Percentiles rank a stretch among this genome's conserved stretches.
Conservation (phyloP, 2,329 filamentous ascomycete genomes). For the Fusarium armeniacum region DNA sequence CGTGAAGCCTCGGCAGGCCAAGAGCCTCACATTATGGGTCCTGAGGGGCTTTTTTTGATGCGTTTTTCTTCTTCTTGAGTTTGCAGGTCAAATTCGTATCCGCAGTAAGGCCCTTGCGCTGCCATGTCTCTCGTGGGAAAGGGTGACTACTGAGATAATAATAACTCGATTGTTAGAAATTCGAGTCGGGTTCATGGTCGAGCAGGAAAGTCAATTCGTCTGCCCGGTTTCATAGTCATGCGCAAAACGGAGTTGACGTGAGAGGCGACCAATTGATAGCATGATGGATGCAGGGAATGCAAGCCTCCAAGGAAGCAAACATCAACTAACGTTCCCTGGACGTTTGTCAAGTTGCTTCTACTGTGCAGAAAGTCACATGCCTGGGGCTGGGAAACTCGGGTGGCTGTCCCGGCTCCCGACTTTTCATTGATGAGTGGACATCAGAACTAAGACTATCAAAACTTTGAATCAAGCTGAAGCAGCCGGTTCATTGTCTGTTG, state of each 20-base stretch:
- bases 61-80: conserved; percentile 12
- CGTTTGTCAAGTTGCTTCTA: conserved; percentile 18
- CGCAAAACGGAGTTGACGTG: conserved; percentile 35
- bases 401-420: conserved; percentile 44
- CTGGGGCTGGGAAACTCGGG: conserved; percentile 26
- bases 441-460: conserved; percentile 33
- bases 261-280: conserved; percentile 32
- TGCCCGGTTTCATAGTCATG: conserved; percentile 25
- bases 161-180: conserved; percentile 8
- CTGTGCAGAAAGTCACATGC: conserved; percentile 37
- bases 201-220: conserved; percentile 31
- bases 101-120: conserved; percentile 25
- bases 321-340: conserved; percentile 14
- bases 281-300: conserved; percentile 25
- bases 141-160: conserved; percentile 4
- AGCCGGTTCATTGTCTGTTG: conserved; percentile 26
- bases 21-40: conserved; percentile 7
- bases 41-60: conserved; percentile 7
- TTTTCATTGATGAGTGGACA: conserved; percentile 34
- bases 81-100: conserved; percentile 14
- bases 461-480: conserved; percentile 41
- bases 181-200: conserved; percentile 18
- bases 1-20: conserved; percentile 16
- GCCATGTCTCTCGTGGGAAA: conserved; percentile 11
- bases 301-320: conserved; percentile 33